Conservation (phyloP, 352 stramenopile species). For the Phytophthora niederhauseri region DNA sequence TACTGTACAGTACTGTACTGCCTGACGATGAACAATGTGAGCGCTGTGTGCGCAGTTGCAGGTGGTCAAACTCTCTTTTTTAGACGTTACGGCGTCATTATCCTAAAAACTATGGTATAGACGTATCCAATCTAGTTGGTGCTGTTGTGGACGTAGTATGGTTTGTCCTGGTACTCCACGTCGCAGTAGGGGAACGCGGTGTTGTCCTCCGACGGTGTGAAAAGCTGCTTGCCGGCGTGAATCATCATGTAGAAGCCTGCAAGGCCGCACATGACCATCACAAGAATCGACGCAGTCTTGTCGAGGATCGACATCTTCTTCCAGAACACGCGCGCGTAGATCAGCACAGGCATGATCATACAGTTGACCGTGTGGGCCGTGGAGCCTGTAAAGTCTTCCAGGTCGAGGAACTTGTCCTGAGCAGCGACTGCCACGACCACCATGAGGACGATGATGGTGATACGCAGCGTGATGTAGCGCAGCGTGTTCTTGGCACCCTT, state of each 20-base stretch:
- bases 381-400: slow-evolving; percentile 30
- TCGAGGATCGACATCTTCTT: slow-evolving; percentile 49
- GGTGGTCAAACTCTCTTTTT: no score
- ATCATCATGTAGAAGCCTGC: slow-evolving; percentile 57
- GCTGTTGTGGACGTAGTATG: no score
- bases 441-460: slow-evolving; percentile 40
- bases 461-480: slow-evolving; percentile 47
- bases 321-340: slow-evolving; percentile 31
- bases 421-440: slow-evolving; percentile 47
- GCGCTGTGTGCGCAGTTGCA: no score
- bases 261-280: slow-evolving; percentile 47
- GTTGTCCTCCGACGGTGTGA: slow-evolving; percentile 44
- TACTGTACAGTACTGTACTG: background rate
- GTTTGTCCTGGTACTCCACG: slow-evolving; percentile 14
- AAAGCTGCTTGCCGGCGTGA: slow-evolving; percentile 52
- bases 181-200: slow-evolving; percentile 29
- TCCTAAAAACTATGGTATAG: no score
- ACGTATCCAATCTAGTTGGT: no score
- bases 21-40: no score
- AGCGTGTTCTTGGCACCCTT: slow-evolving; percentile 41
- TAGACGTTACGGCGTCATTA: no score
- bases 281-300: slow-evolving; percentile 46
- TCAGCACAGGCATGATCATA: slow-evolving; percentile 34
- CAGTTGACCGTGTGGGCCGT: slow-evolving; percentile 31
- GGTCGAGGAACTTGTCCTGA: slow-evolving; percentile 53